Percentiles rank a stretch among this genome's conserved stretches.
Conservation (phyloP, 2,329 filamentous ascomycete species). For the Calonectria hawksworthii region DNA sequence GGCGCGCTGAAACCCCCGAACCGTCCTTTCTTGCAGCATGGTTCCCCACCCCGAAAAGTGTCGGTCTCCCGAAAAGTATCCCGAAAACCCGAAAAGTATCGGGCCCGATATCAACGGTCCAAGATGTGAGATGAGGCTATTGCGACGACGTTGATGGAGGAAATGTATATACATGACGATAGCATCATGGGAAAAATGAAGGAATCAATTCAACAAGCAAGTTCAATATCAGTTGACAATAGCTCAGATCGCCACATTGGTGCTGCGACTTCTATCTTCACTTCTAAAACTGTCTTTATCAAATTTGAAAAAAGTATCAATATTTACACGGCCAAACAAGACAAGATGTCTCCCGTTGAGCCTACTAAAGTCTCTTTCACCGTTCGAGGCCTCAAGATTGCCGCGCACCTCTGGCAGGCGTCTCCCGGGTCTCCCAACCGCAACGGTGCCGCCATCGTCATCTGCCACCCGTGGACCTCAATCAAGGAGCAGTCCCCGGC, state of each 20-base stretch:
- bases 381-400: conserved; percentile 15
- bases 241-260: background rate
- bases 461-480: conserved; percentile 48
- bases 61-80: conserved; percentile 6
- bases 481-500: conserved; percentile 56
- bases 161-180: background rate
- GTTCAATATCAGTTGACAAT: background rate
- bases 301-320: background rate
- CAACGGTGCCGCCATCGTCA: conserved; percentile 37
- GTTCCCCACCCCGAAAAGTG: conserved; percentile 15
- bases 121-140: background rate
- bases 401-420: conserved; percentile 25
- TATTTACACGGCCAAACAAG: background rate
- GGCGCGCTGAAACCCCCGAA: background rate
- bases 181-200: background rate
- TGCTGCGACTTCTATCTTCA: background rate
- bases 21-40: background rate
- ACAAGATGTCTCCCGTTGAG: background rate
- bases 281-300: background rate
- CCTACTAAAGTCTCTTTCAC: conserved; percentile 16
- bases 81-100: conserved; percentile 11
- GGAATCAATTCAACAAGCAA: background rate
- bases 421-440: conserved; percentile 22
- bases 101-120: background rate
- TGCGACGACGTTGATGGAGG: background rate